Base-by-base conservation (phyloP, 305 asterid species). In the Nicotiana rustica region DNA sequence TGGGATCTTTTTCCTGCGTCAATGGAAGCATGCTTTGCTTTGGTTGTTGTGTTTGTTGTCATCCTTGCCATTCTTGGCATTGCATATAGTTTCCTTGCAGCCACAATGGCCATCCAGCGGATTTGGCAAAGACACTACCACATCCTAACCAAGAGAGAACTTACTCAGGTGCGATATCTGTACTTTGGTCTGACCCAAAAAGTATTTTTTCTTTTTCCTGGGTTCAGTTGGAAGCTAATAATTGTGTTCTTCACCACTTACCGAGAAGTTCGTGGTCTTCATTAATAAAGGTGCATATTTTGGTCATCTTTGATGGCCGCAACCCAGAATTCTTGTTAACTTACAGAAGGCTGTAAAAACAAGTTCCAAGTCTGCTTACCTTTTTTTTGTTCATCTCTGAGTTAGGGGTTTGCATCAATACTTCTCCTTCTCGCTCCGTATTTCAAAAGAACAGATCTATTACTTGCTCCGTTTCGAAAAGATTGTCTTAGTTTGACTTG, bases 51-150 rank as follows among this genome's bases (percentile, higher is more conserved):
- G 62, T 88, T 87, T 79, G 87, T 91, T 21, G 88, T 89, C 55
- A 83, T 91, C 85, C 88, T 91, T 88, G 90, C 90, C 81, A 88
- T 91, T 70, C 88, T 91, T 81, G 94, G 94, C 69, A 86, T 91
- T 69, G 94, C 91, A 14, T 91, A 89, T 85, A 89, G 94, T 47
- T 88, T 89, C 77, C 88, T 91, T 80, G 94, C 94, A 60, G 88
- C 89, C 79, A 91, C 92, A 82, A 61, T 91, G 92, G 91, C 90
- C 41, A 79, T 91, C 84, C 94, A 91, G 86, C 87, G 91, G 91
- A 89, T 91, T 80, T 89, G 91, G 92, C 94, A 91, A 85, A 91
- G 91, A 65, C 94, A 91, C 85, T 89, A 91, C 52, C 90, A 89
- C 84, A 89, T 91, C 85, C 90, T 91, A 71, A 87, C 94, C 38